Conservation (phyloP, 305 asterid genomes). For the Ruellia speciosa region DNA sequence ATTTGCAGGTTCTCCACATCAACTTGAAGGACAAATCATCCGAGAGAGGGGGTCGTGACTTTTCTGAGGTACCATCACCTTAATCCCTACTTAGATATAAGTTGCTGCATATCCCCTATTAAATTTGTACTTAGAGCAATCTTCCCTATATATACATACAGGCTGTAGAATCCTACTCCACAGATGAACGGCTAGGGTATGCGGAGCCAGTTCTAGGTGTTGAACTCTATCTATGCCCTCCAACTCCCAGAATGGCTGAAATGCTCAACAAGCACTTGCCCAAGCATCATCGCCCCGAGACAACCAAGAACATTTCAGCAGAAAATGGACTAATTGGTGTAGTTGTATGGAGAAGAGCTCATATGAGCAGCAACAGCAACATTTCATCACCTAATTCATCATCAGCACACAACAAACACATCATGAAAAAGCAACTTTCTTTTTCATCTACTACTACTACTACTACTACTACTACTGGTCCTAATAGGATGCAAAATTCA, state of each 20-base stretch:
- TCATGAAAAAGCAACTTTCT: slow-evolving; percentile 39
- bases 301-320: slow-evolving; percentile 30
- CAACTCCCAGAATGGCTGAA: slow-evolving; percentile 38
- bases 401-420: slow-evolving; percentile 51
- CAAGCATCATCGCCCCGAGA: slow-evolving; percentile 39
- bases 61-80: slow-evolving; percentile 52
- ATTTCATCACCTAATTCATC: slow-evolving; percentile 67
- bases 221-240: slow-evolving; percentile 85
- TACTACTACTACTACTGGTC: slow-evolving; percentile 11
- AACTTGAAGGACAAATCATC: slow-evolving; percentile 53
- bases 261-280: slow-evolving; percentile 53
- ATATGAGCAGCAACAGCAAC: slow-evolving; percentile 55
- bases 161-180: slow-evolving; percentile 62
- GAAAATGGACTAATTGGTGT: slow-evolving; percentile 81
- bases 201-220: slow-evolving; percentile 76
- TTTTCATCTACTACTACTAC: slow-evolving; percentile 20
- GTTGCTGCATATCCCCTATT: background rate
- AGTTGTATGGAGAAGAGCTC: slow-evolving; percentile 93
- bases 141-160: slow-evolving; percentile 15
- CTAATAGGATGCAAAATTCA: slow-evolving; percentile 50
- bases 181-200: slow-evolving; percentile 77
- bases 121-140: background rate
- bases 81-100: background rate
- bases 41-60: slow-evolving; percentile 36
- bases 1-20: slow-evolving; percentile 68